These are phyloP conservation scores for Rhynchosporium graminicola DNA, from an alignment of 2,329 filamentous ascomycete species.

Conservation along the genomic window DNA sequence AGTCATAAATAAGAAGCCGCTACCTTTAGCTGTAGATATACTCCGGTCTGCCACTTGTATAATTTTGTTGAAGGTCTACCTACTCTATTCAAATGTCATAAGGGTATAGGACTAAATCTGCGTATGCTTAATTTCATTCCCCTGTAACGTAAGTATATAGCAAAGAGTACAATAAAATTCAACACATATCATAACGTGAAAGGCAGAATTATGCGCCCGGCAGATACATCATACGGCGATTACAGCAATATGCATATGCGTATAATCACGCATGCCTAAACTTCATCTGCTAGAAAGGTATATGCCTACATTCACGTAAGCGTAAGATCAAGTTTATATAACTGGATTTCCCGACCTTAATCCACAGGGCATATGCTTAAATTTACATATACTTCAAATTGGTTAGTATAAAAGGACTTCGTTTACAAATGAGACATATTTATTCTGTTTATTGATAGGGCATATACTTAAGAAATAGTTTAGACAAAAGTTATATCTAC, in stretches of 20 bases:
- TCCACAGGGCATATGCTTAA: not conserved
- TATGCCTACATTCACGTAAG: not conserved
- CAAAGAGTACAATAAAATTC: too few relatives aligned
- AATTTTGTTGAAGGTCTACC: too few relatives aligned
- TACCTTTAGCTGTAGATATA: too few relatives aligned
- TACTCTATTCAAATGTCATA: not conserved
- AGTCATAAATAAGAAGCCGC: not conserved
- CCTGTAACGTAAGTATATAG: not conserved
- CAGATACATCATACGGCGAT: not conserved
- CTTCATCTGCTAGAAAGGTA: not conserved
- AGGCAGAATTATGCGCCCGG: too few relatives aligned
- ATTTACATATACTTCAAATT: not conserved
- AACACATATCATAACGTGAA: too few relatives aligned
- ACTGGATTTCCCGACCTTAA: not conserved
- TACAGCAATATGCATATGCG: not conserved
- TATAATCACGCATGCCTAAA: not conserved
- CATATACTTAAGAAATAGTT: constrained; percentile 2
- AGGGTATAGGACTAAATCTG: not conserved
- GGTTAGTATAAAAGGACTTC: not conserved
- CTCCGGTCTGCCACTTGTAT: too few relatives aligned
- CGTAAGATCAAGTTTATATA: not conserved
- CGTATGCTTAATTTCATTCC: not conserved
- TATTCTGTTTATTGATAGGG: not conserved
- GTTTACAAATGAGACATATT: not conserved
- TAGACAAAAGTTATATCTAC: not conserved